Base-by-base conservation (phyloP, 164 flowering plant species). In the Aristolochia californica region DNA sequence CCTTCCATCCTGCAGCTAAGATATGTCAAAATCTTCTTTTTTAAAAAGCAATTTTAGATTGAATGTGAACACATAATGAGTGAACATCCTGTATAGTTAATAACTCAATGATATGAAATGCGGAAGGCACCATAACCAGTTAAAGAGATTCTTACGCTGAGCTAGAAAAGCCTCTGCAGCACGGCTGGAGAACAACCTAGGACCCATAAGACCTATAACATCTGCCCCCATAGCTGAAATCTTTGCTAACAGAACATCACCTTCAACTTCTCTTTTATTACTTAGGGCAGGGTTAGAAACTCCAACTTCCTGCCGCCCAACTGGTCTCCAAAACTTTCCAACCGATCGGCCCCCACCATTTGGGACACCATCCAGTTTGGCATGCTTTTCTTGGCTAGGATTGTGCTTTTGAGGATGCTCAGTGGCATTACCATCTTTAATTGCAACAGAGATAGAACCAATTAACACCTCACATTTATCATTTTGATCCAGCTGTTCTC, bases 1-100 rank as follows among this genome's bases (percentile, higher is more conserved):
- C 87, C 72, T 84, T 78, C 97, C 97, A 89, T 70, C 97, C 97
- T 89, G 68, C 68, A 68, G 20, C 14, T 65, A 38, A 57, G 13
- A 30, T 18, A 5, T 16, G 45, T 28, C n/a, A 2, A 28, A 10
- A 28, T 12, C 20, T 48, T 21, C 43, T 7, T 28, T 28, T 34
- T 2, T 34, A 2, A 34, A 34, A 5, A 1, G 1, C 40, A 34
- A 2, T 34, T 34, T 34, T 8, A 34, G 10, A 5, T 12, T 3
- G 40, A 28, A n/a, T n/a, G n/a, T n/a, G n/a, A n/a, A n/a, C n/a
- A n/a, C n/a, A n/a, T n/a, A n/a, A n/a, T n/a, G n/a, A n/a, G n/a
- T n/a, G n/a, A n/a, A n/a, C n/a, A n/a, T n/a, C n/a, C n/a, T n/a
- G n/a, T 45, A 13, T 17, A 10, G 3, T 4, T 21, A 24, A 13